Evolutionary conservation across 192 early-diverging fungal species (phyloP).

Genomic region (Coemansia sp.): DNA sequence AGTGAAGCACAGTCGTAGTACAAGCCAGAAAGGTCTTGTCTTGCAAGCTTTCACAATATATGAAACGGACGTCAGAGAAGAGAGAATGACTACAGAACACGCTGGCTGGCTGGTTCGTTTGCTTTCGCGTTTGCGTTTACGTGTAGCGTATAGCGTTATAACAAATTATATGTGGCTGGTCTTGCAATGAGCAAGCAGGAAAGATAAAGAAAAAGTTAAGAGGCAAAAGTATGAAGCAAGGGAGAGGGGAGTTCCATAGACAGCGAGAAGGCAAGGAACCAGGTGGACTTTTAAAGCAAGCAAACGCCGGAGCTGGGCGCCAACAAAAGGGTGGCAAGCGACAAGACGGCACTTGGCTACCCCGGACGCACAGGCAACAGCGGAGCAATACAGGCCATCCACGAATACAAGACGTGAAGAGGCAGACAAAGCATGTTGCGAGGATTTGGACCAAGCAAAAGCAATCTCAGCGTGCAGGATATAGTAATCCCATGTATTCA

Average conservation of each 20-base stretch:
- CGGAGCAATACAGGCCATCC: not conserved
- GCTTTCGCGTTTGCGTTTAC: not conserved
- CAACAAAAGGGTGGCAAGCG: not conserved
- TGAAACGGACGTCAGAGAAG: not conserved
- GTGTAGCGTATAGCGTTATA: not conserved
- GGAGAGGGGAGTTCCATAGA: not conserved
- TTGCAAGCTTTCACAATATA: not conserved
- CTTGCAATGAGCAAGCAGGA: not conserved
- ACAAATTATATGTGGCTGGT: not conserved
- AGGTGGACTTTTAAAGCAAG: conserved; percentile 7
- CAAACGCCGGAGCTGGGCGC: not conserved
- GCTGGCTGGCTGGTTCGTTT: not conserved
- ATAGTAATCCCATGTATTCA: conserved; percentile 19
- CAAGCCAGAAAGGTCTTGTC: not conserved
- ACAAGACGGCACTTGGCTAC: not conserved
- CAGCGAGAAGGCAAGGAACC: conserved; percentile 3
- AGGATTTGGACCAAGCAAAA: conserved; percentile 20
- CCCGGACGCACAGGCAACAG: conserved; percentile 7
- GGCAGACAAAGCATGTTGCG: conserved; percentile 5
- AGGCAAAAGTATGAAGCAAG: not conserved
- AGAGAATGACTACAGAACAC: not conserved
- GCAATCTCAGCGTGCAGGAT: conserved; percentile 18
- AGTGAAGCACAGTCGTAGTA: not conserved
- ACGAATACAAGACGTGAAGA: not conserved
- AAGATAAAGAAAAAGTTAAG: not conserved